Base-by-base conservation (phyloP, 345 rosid species). In the Excoecaria cochinchinensis region DNA sequence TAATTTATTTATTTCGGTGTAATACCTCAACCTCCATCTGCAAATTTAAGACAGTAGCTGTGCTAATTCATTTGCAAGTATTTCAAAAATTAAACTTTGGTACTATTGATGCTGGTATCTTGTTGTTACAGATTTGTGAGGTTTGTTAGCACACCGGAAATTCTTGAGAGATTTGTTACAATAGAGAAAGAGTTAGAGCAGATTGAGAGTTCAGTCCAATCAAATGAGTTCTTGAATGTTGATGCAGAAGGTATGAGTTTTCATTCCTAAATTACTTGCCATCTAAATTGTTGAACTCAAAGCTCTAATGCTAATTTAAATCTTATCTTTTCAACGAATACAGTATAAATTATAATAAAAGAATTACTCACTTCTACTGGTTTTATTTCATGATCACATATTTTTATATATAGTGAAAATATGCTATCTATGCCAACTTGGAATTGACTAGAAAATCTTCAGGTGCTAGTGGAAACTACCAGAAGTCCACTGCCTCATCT, bases 131-230 rank as follows among this genome's bases (percentile, higher is more conserved):
- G 98, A 82, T 92, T 96, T 83, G 98, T 96, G 83, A 84, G 91
- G 74, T 96, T 96, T 85, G 95, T 93, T 70, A 90, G 89, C 76
- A 85, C 97, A 17, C 99, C 98, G 22, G 99, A 96, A 89, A 86
- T 90, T 87, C 95, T 96, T 73, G 99, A 96, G 91, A 89, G 99
- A 85, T 90, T 91, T 71, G 97, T 89, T 16, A 89, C 91, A 36
- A 82, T 92, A 46, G 97, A 96, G 84, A 89, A 73, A 73, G 99
- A 96, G 81, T 85, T 96, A 38, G 86, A 82, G 48, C 97, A 96
- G 86, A 96, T 92, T 52, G 92, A 90, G 84, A 87, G 80, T 83
- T 90, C 95, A 19, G 89, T 89, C 78, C 89, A 82, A 42, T 77
- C 87, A 70, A 89, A 88, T 79, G 94, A 88, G 77, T 64, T 74